These are phyloP conservation scores for Aureobasidium sp. DNA, from an alignment of 2,329 filamentous ascomycete species.

Conservation along the genomic window DNA sequence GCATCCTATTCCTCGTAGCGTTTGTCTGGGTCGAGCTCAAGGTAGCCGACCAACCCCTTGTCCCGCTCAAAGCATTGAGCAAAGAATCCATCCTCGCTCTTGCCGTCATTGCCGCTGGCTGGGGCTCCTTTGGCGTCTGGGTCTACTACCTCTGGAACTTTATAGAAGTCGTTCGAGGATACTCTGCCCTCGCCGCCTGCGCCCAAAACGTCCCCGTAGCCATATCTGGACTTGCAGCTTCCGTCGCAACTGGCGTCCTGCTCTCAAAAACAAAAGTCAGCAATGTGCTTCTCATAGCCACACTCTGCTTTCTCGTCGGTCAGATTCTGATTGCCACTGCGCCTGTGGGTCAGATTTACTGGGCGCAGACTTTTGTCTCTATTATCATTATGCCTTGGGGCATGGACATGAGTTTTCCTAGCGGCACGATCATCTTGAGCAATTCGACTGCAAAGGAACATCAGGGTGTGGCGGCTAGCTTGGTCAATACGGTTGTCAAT, in stretches of 20 bases:
- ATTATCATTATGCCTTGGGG: constrained; percentile 54
- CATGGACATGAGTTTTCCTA: constrained; percentile 62
- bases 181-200: background rate
- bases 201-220: constrained; percentile 35
- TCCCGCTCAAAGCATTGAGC: constrained; percentile 24
- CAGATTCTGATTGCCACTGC: constrained; percentile 38
- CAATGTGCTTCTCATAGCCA: constrained; percentile 26
- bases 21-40: constrained; percentile 48
- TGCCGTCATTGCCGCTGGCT: background rate
- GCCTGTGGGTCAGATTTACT: constrained; percentile 54
- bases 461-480: constrained; percentile 47
- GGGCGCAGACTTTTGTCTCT: constrained; percentile 55
- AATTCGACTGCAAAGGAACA: constrained; percentile 42
- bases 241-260: constrained; percentile 29
- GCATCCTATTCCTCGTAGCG: constrained; percentile 43
- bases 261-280: constrained; percentile 18
- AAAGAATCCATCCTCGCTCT: constrained; percentile 21
- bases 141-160: constrained; percentile 15
- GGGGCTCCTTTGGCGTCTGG: background rate
- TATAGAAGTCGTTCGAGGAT: background rate
- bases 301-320: constrained; percentile 38
- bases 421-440: constrained; percentile 54
- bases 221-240: constrained; percentile 37
- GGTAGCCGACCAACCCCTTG: constrained; percentile 38
- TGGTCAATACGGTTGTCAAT: constrained; percentile 61